These are phyloP conservation scores for Nitzschia sp. DNA, from an alignment of 108 stramenopile species.

Conservation along the genomic window DNA sequence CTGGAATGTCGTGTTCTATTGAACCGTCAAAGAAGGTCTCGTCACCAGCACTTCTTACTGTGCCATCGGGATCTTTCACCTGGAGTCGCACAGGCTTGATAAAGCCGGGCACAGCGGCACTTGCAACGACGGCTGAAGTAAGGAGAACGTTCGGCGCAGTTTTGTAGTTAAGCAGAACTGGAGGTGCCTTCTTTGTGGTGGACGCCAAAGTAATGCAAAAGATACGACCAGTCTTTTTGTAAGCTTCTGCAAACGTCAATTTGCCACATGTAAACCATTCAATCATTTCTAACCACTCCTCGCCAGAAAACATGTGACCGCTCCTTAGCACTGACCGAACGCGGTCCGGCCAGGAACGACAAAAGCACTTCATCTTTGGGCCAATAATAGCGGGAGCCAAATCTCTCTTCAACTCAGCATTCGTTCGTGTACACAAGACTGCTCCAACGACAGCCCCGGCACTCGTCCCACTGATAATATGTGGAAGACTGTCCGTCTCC, in stretches of 20 bases:
- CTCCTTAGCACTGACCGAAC: slow-evolving; percentile 47
- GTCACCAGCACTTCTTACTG: slow-evolving; percentile 50
- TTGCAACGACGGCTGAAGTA: slow-evolving; percentile 87
- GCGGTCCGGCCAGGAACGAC: slow-evolving; percentile 67
- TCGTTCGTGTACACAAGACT: slow-evolving; percentile 89
- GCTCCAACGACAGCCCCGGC: slow-evolving; percentile 95
- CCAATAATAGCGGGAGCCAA: slow-evolving; percentile 63
- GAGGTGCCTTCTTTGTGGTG: slow-evolving; percentile 88
- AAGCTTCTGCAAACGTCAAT: slow-evolving; percentile 97
- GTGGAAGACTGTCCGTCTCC: slow-evolving; percentile 84
- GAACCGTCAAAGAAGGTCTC: slow-evolving; percentile 84
- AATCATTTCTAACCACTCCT: slow-evolving; percentile 76
- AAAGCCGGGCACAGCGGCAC: slow-evolving; percentile 94
- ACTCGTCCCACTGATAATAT: slow-evolving; percentile 93
- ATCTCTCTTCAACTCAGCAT: slow-evolving; percentile 83
- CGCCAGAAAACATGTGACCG: slow-evolving; percentile 70
- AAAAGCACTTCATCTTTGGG: slow-evolving; percentile 65
- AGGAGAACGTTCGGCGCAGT: slow-evolving; percentile 96
- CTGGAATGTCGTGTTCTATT: slow-evolving; percentile 90
- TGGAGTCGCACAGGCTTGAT: slow-evolving; percentile 61
- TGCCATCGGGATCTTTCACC: slow-evolving; percentile 86
- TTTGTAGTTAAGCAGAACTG: slow-evolving; percentile 94
- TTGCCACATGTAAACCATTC: slow-evolving; percentile 82
- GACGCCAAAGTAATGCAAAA: slow-evolving; percentile 96
- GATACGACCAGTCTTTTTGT: slow-evolving; percentile 93